These are phyloP conservation scores for Oryza brachyantha DNA, from an alignment of 176 grass and related monocot genomes.

Conservation along the genomic window DNA sequence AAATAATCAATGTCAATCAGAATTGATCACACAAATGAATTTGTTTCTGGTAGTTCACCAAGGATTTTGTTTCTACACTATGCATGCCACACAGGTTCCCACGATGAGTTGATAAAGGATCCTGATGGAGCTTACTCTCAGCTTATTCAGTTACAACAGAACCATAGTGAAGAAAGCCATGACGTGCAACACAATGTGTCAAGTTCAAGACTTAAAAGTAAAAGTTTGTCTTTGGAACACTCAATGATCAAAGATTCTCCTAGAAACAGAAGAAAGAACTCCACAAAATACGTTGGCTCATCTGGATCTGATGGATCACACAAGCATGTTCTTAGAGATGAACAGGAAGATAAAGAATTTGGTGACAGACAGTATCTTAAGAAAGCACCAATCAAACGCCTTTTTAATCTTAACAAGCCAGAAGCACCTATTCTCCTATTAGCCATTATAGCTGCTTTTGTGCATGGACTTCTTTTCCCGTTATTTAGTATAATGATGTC, in stretches of 20 bases:
- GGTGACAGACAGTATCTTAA: constrained; percentile 19
- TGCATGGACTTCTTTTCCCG: constrained; percentile 74
- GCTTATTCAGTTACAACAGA: constrained; percentile 59
- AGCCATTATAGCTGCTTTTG: constrained; percentile 52
- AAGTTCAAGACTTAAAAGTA: constrained; percentile 22
- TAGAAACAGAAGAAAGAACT: constrained; percentile 30
- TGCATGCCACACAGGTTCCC: constrained; percentile 50
- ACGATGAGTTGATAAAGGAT: constrained; percentile 62
- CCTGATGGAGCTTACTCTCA: constrained; percentile 70
- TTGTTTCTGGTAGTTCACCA: constrained; percentile 17
- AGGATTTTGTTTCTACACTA: constrained; percentile 9
- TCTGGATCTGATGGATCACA: constrained; percentile 22
- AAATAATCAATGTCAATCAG: constrained; percentile 21
- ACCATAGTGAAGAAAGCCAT: constrained; percentile 19
- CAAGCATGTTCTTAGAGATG: background rate
- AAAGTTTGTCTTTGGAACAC: constrained; percentile 29
- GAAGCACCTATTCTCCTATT: constrained; percentile 60
- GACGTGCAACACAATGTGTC: constrained; percentile 8
- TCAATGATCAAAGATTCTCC: constrained; percentile 37
- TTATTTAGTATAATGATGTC: constrained; percentile 69
- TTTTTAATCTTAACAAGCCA: constrained; percentile 71
- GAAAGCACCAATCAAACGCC: constrained; percentile 38
- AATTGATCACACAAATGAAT: no score
- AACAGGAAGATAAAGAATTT: background rate
- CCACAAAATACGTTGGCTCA: constrained; percentile 15